Base-by-base conservation (phyloP, 2,329 filamentous ascomycete genomes). In the Davidsoniella australis region DNA sequence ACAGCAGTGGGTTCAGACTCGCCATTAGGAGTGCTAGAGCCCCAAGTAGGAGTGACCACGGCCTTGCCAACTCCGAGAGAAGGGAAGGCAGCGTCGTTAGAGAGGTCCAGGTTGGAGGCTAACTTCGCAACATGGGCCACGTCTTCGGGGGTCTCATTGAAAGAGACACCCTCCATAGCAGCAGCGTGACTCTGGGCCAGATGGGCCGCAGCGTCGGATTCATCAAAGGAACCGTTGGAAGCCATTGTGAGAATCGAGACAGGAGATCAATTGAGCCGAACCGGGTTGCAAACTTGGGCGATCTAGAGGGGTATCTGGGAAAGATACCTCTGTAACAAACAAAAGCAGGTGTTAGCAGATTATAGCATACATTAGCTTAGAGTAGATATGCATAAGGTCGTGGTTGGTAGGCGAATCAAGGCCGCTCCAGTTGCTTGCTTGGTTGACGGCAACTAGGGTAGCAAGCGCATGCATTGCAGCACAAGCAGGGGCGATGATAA, bases 71-170 rank as follows among this genome's bases (percentile, higher is more conserved):
- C 29, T 16, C 51, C 51, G 12, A 53, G 51, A 57, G 88, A 80
- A n/a, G 91, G 91, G 72, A 98, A 98, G 53, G 85, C 70, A 65
- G 96, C 88, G 61, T 93, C 84, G 16, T 85, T 94, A 59, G 85
- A 75, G 17, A 85, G 88, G 64, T 96, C 85, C 54, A 95, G 68
- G 47, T 33, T 33, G 29, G 29, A 33, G 29, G 29, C 12, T 33
- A 33, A 33, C 29, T 33, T 33, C 29, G 9, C 8, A 10, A 33
- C 12, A 33, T 33, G 8, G 29, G 36, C 36, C 12, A n/a, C 14
- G 24, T 48, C 16, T 26, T 48, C 23, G 16, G 33, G 46, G 24
- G 75, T 70, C 62, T 80, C 80, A 61, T 82, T 77, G 68, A 85
- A 86, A 48, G 75, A 77, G 41, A 76, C 75, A 53, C 76, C 72